A percentile compares a stretch with the other conserved stretches of the same genome.
phyloP scores from a whole-genome alignment of 169 alveolate species.

The Sarcocystis neurona region DNA sequence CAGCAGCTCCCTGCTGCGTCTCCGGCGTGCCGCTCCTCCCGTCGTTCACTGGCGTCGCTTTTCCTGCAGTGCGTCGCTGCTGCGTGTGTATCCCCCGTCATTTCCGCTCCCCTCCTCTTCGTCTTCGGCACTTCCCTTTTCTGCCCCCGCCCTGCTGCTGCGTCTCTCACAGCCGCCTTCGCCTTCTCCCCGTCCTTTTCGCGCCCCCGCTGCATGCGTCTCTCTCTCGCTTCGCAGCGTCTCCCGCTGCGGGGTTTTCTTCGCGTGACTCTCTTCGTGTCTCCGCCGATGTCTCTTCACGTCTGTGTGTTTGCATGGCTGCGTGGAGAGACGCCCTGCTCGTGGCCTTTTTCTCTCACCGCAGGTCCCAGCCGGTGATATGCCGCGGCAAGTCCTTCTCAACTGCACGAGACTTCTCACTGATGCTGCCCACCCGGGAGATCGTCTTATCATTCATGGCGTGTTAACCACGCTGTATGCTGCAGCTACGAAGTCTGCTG shows the following conservation, averaged over 20 bases:
- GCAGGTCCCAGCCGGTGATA: constrained; percentile 87
- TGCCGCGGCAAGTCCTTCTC: constrained; percentile 88
- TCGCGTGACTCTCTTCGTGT: not conserved
- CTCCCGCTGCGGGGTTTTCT: not conserved
- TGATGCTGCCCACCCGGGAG: constrained; percentile 96
- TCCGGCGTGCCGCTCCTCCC: too few species aligned
- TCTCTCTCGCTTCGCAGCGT: not conserved
- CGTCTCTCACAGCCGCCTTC: too few species aligned
- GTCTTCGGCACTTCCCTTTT: too few species aligned
- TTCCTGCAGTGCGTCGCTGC: too few species aligned
- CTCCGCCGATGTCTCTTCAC: not conserved
- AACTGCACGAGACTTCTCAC: constrained; percentile 90
- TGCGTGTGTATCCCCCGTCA: too few species aligned
- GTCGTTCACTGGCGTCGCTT: too few species aligned
- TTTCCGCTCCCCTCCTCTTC: too few species aligned
- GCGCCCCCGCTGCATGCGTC: not conserved
- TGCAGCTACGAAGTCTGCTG: too few species aligned
- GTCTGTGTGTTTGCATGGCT: not conserved
- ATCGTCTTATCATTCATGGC: constrained; percentile 95
- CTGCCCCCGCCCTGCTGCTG: too few species aligned
- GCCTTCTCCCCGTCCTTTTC: not conserved
- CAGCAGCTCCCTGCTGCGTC: too few species aligned
- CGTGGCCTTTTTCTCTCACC: not conserved
- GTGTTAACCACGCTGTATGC: constrained; percentile 76
- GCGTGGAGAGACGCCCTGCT: not conserved